Evolutionary conservation across 176 grass and related monocot species (phyloP), one percentile per base, ranked within the genome.

Genomic region (Echinochloa phyllopogon): DNA sequence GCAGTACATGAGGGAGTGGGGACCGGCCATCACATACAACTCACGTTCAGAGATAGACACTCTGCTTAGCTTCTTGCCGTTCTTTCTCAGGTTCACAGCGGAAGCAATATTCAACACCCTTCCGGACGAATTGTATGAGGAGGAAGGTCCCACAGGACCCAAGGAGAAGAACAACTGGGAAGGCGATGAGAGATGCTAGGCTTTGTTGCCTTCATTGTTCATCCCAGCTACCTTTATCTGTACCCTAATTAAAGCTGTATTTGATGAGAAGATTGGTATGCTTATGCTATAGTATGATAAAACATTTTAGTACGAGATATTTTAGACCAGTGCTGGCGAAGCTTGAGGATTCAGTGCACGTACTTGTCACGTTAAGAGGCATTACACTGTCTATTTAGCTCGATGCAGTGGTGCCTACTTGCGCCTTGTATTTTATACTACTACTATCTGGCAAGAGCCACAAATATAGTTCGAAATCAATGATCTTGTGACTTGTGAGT

Each of bases 1-100:
- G 84, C 96, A 94, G 71, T 98, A 94, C 90, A 96, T 98, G 96
- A 92, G 96, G 80, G 93, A 98, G 66, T 98, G 96, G 93, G 96
- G 96, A 11, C 96, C 96, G 16, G 71, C 68, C 3, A 23, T 98
- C 59, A 92, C 63, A 18, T 98, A 96, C 39, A 90, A 86, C 66
- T 98, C 95, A 6, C 88, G 77, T 51, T 88, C 91, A 24, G 95
- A 98, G 77, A 91, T 98, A 60, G 95, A 95, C 56, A 93, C 82
- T 24, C 84, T 90, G 21, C 76, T 98, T 25, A 86, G 83, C 40
- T 95, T 92, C 77, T 55, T 98, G 66, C 96, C 96, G 0, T 85
- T 90, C 66, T 92, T 87, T 63, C 87, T 98, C 36, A 87, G 96
- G 78, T 87, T 88, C 92, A 95, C 64, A 6, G 93, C 51, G 16